Base-by-base conservation (phyloP, 306 rosid species). In the Neltuma alba region DNA sequence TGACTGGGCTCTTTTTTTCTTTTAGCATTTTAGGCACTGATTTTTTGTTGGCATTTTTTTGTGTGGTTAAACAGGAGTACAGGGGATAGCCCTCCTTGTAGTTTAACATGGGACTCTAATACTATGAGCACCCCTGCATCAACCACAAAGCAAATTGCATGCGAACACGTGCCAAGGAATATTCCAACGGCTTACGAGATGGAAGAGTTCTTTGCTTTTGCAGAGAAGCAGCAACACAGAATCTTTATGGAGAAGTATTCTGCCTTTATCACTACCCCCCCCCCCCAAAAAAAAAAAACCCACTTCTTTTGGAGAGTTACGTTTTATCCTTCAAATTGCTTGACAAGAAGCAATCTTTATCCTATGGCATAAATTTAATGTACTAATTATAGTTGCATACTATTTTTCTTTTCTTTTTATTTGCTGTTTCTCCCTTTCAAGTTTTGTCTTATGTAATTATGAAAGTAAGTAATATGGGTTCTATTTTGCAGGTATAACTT, bases 201-300 rank as follows among this genome's bases (percentile, higher is more conserved):
- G 77, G 97, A 95, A 20, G 98, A 95, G 89, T 92, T 95, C 85
- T 92, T 95, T 70, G 81, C 89, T 48, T 72, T 58, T 57, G 94
- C 93, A 36, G 99, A 95, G 92, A 85, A 75, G 87, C 89, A 87
- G 82, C 99, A 95, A 77, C 99, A 91, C 70, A 77, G 80, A 83
- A 73, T 83, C 23, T 95, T 91, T 73, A 78, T 85, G 66, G 93
- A 95, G 48, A 92, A 92, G 99, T 95, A 71, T 10, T 83, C 33
- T 68, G 42, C 73, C 55, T 67, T 64, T 55, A 27, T 55, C 54
- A 30, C 42, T 5, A 7, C 2, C n/a, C 9, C 2, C 9, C 9
- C 13, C 11, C 10, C 2, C n/a, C n/a, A n/a, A n/a, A n/a, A n/a
- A n/a, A n/a, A n/a, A n/a, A n/a, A n/a, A n/a, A n/a, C n/a, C n/a